These are phyloP conservation scores for Volvariella volvacea DNA, from an alignment of 1,284 basidiomycete species.

Conservation along the genomic window DNA sequence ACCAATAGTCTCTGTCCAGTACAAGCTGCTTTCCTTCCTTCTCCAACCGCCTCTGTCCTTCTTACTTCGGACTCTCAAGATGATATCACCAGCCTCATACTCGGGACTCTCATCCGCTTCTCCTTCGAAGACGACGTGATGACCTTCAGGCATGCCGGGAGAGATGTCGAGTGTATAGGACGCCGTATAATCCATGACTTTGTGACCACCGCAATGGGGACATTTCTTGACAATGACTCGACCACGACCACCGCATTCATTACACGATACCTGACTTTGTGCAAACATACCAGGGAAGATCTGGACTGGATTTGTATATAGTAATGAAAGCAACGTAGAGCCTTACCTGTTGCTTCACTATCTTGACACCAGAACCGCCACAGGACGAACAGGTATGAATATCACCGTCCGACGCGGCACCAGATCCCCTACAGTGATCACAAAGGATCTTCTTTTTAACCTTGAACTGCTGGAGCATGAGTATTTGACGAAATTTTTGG, in stretches of 20 bases:
- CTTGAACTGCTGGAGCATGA: conserved; percentile 60
- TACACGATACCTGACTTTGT: conserved; percentile 73
- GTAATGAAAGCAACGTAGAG: neutral
- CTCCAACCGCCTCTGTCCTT: conserved; percentile 75
- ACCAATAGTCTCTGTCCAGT: conserved; percentile 86
- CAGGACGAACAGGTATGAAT: conserved; percentile 80
- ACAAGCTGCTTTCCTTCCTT: conserved; percentile 82
- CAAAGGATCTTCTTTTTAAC: conserved; percentile 86
- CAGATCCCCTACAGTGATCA: conserved; percentile 88
- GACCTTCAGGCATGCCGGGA: conserved; percentile 87
- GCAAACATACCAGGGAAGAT: conserved; percentile 95
- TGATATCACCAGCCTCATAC: conserved; percentile 87
- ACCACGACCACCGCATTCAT: conserved; percentile 80
- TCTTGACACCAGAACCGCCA: conserved; percentile 77
- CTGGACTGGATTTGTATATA: conserved; percentile 24
- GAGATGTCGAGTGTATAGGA: conserved; percentile 78
- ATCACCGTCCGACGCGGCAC: conserved; percentile 81
- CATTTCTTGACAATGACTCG: conserved; percentile 72
- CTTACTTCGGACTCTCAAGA: conserved; percentile 75
- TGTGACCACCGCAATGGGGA: conserved; percentile 75
- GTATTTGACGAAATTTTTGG: neutral
- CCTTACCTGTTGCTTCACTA: conserved; percentile 73
- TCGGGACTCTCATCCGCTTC: conserved; percentile 93
- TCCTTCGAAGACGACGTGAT: conserved; percentile 87
- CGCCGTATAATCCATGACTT: conserved; percentile 79